Evolutionary conservation across 768 basidiomycete genomes (phyloP), one percentile per base, ranked within the genome.

Genomic region (Xerocomus brunneocitrinus): DNA sequence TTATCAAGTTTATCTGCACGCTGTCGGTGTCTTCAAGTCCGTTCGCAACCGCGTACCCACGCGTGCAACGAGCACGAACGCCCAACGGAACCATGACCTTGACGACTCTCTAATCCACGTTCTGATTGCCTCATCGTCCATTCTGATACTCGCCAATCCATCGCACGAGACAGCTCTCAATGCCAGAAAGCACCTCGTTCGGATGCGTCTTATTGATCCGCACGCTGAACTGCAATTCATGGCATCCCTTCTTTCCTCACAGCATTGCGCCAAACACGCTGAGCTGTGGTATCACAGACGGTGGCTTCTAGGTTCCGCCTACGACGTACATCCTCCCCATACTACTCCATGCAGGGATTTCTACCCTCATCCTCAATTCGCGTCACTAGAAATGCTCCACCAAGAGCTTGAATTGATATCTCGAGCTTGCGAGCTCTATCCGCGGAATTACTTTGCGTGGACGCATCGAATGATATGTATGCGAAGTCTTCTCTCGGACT

Each of bases 361-460:
- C 22, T 5, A 19, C 50, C 14, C 34, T 31, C 49, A 39, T 27
- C 58, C 55, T 41, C 51, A 13, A 24, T 63, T 61, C 47, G 10
- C 47, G 59, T 84, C 42, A 61, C 75, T 24, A 22, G 61, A 66
- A 1, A 60, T 59, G 31, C 61, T 83, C 41, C 64, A 64, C 40
- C 54, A 63, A n/a, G 87, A 89, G 63, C 71, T 87, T 38, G 61
- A 61, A 6, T 59, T 82, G 45, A 69, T 76, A 13, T 66, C 74
- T 36, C 66, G 67, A 34, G 80, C 84, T 30, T 83, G 82, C 67
- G 79, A 81, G 58, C 66, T 74, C 5, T 85, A 88, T 62, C 82
- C 83, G 8, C 80, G 87, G 13, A 89, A 89, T 61, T 89, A 89
- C 62, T 80, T 84, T 65, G 85, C 84, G 4, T 89, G 87, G 87